Evolutionary conservation across 306 rosid genomes (phyloP).

Genomic region (Fragaria vesca): DNA sequence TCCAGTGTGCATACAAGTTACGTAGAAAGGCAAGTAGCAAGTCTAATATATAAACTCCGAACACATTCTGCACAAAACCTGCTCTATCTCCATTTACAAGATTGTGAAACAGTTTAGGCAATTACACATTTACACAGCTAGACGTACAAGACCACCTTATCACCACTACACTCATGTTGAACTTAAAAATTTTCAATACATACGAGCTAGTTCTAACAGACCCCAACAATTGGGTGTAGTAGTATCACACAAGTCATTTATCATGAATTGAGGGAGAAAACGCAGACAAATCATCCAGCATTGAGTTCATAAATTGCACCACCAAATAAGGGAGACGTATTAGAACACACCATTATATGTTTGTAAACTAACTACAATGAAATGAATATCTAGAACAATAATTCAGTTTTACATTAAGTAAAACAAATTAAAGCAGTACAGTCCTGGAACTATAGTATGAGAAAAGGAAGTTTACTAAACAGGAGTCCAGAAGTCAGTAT

Average conservation of each 20-base stretch:
- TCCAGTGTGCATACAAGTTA: not conserved
- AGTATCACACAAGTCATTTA: not conserved
- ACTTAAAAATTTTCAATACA: not conserved
- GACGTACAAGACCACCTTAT: no score
- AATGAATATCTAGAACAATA: not conserved
- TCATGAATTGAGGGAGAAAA: not conserved
- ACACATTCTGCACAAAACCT: no score
- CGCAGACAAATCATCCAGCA: not conserved
- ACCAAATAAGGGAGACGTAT: not conserved
- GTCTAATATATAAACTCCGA: no score
- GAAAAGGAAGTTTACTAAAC: not conserved
- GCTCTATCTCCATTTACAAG: not conserved
- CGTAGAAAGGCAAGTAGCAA: no score
- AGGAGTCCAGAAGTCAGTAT: slow-evolving; percentile 23
- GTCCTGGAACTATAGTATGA: slow-evolving; percentile 5
- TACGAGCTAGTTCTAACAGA: not conserved
- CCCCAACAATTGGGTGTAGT: not conserved
- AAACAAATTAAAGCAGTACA: not conserved
- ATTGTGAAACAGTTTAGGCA: not conserved
- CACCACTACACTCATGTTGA: no score
- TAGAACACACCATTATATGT: not conserved
- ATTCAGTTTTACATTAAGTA: not conserved
- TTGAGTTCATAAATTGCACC: not conserved
- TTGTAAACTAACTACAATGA: not conserved
- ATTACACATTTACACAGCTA: not conserved